Evolutionary conservation across 2,329 filamentous ascomycete species (phyloP).

Genomic region (Colletotrichum sp.): DNA sequence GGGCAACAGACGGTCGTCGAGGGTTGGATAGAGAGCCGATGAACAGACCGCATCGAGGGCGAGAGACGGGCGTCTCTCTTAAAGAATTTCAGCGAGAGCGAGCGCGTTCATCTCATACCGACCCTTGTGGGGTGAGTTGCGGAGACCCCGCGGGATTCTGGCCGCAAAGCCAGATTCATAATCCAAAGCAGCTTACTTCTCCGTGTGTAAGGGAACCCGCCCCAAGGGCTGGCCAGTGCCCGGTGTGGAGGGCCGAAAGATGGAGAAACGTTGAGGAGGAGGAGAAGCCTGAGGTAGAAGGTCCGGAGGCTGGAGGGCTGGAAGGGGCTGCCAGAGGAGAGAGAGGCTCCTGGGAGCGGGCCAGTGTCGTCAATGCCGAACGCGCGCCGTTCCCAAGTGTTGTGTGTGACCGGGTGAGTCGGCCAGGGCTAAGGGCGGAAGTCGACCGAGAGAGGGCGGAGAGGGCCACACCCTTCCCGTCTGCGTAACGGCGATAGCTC

Average conservation of each 20-base stretch:
- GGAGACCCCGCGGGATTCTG: constrained; percentile 22
- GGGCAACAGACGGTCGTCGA: background rate
- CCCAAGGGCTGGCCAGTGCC: background rate
- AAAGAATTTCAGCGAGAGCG: background rate
- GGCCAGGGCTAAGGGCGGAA: constrained; percentile 20
- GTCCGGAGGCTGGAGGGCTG: background rate
- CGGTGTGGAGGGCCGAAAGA: constrained; percentile 14
- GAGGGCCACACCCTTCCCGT: background rate
- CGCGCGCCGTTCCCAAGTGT: background rate
- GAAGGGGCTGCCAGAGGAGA: background rate
- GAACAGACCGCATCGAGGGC: background rate
- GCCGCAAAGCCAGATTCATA: constrained; percentile 16
- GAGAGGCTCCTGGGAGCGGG: background rate
- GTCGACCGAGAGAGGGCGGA: constrained; percentile 20
- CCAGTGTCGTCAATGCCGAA: constrained; percentile 15
- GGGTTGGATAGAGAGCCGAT: background rate
- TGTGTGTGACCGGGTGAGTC: constrained; percentile 5
- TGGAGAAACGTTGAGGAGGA: constrained; percentile 7
- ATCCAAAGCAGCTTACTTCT: constrained; percentile 7
- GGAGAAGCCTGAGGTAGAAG: background rate
- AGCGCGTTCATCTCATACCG: background rate
- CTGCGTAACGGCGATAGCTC: background rate
- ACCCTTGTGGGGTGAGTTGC: constrained; percentile 20
- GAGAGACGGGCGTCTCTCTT: background rate
- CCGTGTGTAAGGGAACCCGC: constrained; percentile 1